These are phyloP conservation scores for Xylaria venustula DNA, from an alignment of 495 filamentous ascomycete genomes.

Conservation along the genomic window DNA sequence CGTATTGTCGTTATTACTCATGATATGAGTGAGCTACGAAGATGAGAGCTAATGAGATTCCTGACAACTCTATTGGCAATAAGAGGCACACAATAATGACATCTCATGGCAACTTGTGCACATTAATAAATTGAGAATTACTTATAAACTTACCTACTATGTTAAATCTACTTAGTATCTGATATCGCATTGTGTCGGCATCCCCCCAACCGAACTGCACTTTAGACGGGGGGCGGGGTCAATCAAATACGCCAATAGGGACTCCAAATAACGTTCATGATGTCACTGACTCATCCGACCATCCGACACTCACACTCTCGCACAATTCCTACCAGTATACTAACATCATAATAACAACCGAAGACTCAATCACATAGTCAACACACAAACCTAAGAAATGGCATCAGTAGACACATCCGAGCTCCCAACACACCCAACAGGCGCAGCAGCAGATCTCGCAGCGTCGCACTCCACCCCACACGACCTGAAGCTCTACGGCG, in stretches of 20 bases:
- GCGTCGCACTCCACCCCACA: slow-evolving; percentile 32
- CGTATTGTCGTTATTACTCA: no score
- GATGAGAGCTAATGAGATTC: no score
- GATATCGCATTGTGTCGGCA: no score
- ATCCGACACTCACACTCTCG: background rate
- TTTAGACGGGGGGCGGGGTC: background rate
- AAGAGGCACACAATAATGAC: no score
- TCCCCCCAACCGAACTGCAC: no score
- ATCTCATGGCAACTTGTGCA: no score
- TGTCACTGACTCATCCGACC: background rate
- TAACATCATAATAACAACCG: no score
- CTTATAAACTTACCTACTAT: no score
- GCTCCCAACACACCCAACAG: slow-evolving; percentile 27
- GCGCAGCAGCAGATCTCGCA: slow-evolving; percentile 35
- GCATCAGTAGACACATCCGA: slow-evolving; percentile 32
- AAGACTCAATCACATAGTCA: background rate
- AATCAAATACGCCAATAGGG: background rate
- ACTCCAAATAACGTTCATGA: background rate
- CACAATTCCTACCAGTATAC: background rate
- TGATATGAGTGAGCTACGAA: no score
- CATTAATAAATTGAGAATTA: no score
- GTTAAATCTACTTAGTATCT: no score
- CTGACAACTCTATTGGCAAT: no score
- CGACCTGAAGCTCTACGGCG: slow-evolving; percentile 47
- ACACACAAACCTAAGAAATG: slow-evolving; percentile 10